Base-by-base conservation (phyloP, 306 rosid species). In the Vigna hirtella region DNA sequence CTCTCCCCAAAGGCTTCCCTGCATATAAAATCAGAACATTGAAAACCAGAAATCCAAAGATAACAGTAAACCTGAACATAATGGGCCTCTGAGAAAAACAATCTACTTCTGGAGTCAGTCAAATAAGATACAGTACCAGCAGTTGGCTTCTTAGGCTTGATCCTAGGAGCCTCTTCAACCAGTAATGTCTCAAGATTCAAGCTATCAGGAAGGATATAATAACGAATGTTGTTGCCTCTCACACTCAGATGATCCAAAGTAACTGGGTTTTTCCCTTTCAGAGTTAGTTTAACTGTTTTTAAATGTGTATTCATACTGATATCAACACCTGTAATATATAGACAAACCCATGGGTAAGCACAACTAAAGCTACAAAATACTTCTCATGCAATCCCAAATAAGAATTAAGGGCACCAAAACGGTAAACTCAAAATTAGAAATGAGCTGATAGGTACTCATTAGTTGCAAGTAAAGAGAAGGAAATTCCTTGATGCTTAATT, bases 131-230 rank as follows among this genome's bases (percentile, higher is more conserved):
- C 57, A 79, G 56, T 86, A 92, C 98, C 98, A 22, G 98, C 98
- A 83, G 97, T 90, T 49, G 97, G 93, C 85, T 92, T 94, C 90
- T 92, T 94, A 67, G 98, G 98, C 85, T 94, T 94, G 85, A 94
- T 93, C 80, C 97, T 83, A 12, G 98, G 97, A 9, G 85, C 58
- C 67, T 84, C 87, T 80, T 84, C 87, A 79, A 84, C 87, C 66
- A 84, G 79, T 51, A 84, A 56, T 56, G 87, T 84, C 73, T 84
- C 87, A 7, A 84, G 87, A 66, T 84, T 84, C 82, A 84, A 84
- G 73, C 87, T 84, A 82, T 84, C 87, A 28, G 87, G 87, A 76
- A 84, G 87, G 72, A 84, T 84, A 67, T 94, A 92, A 70, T 94
- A 94, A 10, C 98, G 90, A 53, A 94, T 94, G 58, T 89, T 92